Evolutionary conservation across 352 stramenopile genomes (phyloP), one percentile per base, ranked within the genome.

Genomic region (Phytophthora crassamura): DNA sequence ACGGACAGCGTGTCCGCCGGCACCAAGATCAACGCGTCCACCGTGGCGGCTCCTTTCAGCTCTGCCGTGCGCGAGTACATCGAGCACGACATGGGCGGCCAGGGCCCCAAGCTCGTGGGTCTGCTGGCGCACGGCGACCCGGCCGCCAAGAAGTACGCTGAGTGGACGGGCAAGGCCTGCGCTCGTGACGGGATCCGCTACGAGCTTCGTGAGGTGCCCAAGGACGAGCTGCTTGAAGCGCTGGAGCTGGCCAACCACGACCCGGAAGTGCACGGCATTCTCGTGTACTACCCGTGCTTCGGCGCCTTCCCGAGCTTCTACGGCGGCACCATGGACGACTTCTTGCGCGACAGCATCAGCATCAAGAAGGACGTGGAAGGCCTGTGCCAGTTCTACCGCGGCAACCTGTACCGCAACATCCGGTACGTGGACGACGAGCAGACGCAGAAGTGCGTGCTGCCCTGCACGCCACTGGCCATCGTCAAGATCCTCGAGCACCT

Each of bases 251-350:
- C 93, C 54, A 99, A 99, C 78, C 87, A 81, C 38, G 90, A 98
- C 75, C 83, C 90, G 15, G 83, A 95, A n/a, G 96, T 98, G 47
- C 93, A 98, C 79, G 95, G 97, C 36, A 98, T 99, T 63, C 97
- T 99, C 53, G 92, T 99, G 15, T 99, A 99, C 80, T 99, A 99
- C 81, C 97, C 97, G 46, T 98, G 98, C 78, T 99, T 99, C 66
- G 97, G 97, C 39, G 70, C 92, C 41, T 97, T 98, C 63, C 96
- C 97, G 61, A 98, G 88, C 41, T 99, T 99, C 74, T 98, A 88
- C 58, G 97, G 97, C 28, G 95, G 93, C 43, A 93, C 86, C 55
- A 98, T 99, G 86, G 97, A 99, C 84, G 97, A 99, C 79, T 99
- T 99, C 55, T 64, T 99, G 30, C 89, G 97, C 57, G 97, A 99